Evolutionary conservation across 345 rosid genomes (phyloP).

Genomic region (Lepidium africanum): DNA sequence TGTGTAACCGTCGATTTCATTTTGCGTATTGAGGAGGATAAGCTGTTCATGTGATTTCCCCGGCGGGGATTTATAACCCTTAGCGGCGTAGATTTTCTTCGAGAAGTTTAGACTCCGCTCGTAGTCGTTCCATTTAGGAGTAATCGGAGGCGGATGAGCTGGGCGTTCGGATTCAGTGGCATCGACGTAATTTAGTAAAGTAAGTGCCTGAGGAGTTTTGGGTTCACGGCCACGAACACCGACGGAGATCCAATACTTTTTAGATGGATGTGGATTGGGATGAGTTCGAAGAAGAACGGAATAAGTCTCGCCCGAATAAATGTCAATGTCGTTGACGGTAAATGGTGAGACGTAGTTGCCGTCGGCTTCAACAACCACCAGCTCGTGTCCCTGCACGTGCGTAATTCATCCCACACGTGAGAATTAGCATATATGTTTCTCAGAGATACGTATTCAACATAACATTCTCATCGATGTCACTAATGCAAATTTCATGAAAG

Average conservation of each 20-base stretch:
- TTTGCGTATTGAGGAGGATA: conserved; percentile 66
- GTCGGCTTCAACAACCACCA: conserved; percentile 77
- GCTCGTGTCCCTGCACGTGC: conserved; percentile 45
- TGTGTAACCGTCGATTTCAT: conserved; percentile 25
- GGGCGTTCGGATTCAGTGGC: conserved; percentile 36
- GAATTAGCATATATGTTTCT: background rate
- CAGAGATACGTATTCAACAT: background rate
- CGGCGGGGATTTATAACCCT: conserved; percentile 42
- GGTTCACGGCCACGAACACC: conserved; percentile 64
- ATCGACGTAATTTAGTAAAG: conserved; percentile 41
- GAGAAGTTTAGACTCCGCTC: conserved; percentile 43
- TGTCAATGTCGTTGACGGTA: conserved; percentile 38
- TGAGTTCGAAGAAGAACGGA: conserved; percentile 51
- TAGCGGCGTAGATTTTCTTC: conserved; percentile 27
- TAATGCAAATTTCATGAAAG: background rate
- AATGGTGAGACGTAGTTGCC: conserved; percentile 73
- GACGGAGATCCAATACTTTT: conserved; percentile 46
- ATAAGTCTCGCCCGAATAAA: conserved; percentile 76
- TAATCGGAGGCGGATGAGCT: conserved; percentile 34
- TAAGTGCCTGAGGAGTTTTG: conserved; percentile 48
- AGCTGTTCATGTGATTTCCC: conserved; percentile 30
- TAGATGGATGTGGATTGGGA: background rate
- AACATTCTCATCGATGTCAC: too few relatives aligned
- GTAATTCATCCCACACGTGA: conserved; percentile 12
- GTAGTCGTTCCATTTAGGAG: conserved; percentile 60